phyloP scores from a whole-genome alignment of 768 basidiomycete genomes.

The Suillus bovinus region DNA sequence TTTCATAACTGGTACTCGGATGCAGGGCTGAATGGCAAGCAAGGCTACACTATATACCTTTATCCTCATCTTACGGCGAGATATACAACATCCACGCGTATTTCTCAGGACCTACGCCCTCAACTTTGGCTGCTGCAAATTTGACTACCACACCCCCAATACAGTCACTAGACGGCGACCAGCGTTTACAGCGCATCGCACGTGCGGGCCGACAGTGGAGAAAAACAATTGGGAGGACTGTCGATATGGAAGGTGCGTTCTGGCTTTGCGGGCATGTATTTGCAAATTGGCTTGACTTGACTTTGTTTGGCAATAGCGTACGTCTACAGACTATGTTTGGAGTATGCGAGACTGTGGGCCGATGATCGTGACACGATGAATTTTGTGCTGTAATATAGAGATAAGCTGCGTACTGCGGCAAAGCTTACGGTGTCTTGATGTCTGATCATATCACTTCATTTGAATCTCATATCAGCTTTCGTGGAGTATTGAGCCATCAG shows the following conservation, averaged over 20 bases:
- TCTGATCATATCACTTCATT: not conserved
- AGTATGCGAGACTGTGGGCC: constrained; percentile 83
- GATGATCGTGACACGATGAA: constrained; percentile 81
- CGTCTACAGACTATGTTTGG: constrained; percentile 83
- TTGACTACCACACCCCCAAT: constrained; percentile 40
- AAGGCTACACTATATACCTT: constrained; percentile 94
- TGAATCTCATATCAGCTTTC: not conserved
- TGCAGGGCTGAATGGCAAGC: not conserved
- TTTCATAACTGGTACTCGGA: constrained; percentile 10
- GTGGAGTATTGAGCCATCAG: not conserved
- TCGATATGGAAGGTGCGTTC: constrained; percentile 89
- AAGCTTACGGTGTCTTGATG: not conserved
- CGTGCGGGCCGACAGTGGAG: constrained; percentile 94
- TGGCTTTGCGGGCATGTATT: constrained; percentile 5
- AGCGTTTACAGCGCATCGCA: constrained; percentile 77
- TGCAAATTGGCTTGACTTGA: not conserved
- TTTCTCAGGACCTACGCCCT: constrained; percentile 81
- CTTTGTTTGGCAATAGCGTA: constrained; percentile 52
- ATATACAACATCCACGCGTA: constrained; percentile 93
- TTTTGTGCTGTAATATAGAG: constrained; percentile 23
- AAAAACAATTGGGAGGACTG: constrained; percentile 72
- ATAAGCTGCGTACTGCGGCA: not conserved
- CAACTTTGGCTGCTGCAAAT: constrained; percentile 56
- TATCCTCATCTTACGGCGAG: constrained; percentile 84
- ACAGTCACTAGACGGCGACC: constrained; percentile 60